Base-by-base conservation (phyloP, 345 rosid genomes). In the Gossypium stocksii region DNA sequence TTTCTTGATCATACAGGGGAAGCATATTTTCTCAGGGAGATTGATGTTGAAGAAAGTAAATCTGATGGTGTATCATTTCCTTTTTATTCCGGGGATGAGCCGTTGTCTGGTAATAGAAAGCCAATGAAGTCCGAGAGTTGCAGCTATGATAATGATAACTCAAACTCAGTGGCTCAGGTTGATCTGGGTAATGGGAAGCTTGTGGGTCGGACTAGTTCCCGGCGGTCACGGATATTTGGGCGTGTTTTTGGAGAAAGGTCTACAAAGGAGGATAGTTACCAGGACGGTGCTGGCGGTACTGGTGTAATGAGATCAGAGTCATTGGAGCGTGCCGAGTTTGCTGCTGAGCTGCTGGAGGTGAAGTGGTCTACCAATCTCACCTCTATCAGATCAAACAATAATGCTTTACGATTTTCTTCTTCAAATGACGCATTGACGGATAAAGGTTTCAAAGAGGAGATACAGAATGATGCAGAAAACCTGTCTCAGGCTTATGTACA, bases 321-420 rank as follows among this genome's bases (percentile, higher is more conserved):
- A 8, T 76, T 89, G 85, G 96, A 95, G 76, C 68, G 94, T 29
- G 99, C 99, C 19, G 94, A 95, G 83, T 77, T 90, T 52, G 97
- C 97, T 20, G 96, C 98, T 77, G 82, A 95, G 68, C 88, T 93
- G 2, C 88, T 95, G 88, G 98, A 95, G 64, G 77, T 90, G 74
- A 86, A 83, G 61, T 95, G 99, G 99, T 91, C 99, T 63, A 93
- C 98, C 19, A 87, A 82, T 84, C 83, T 93, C 15, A 79, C 86
- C 68, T 80, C 89, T 22, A 74, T 74, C 70, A 84, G 70, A 75
- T 22, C 62, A 22, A n/a, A 70, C 16, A 87, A 76, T 48, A 73
- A 70, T 34, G 64, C 46, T 71, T 70, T 82, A 27, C 72, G 16
- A 70, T 71, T 79, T 67, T 59, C 76, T 58, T 64, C 75, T 69